Conservation (phyloP, 78 protist genomes). For the Isochrysis galbana region DNA sequence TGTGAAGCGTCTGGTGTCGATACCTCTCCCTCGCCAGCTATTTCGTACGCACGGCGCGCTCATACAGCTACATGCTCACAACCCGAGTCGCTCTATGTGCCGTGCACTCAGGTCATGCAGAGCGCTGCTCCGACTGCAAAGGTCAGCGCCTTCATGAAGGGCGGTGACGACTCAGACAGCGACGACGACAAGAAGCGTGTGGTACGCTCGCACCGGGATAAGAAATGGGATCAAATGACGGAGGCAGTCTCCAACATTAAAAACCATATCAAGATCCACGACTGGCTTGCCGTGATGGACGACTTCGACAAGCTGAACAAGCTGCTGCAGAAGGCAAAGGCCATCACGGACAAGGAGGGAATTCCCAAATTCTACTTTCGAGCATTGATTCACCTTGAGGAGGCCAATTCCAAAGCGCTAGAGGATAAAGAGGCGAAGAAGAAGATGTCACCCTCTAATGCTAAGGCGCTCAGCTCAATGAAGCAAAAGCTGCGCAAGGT, state of each 20-base stretch:
- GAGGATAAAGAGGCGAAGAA: not conserved
- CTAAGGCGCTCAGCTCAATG: slow-evolving; percentile 10
- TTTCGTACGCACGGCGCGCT: not conserved
- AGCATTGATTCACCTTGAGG: not conserved
- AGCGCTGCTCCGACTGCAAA: not conserved
- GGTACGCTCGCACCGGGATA: not conserved
- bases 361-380: not conserved
- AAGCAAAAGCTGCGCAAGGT: not conserved
- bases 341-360: not conserved
- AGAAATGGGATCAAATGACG: not conserved
- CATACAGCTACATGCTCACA: too few relatives aligned
- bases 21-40: not conserved
- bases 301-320: not conserved
- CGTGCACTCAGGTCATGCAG: too few relatives aligned
- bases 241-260: not conserved
- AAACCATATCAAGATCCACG: not conserved
- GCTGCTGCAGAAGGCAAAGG: not conserved
- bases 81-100: too few relatives aligned
- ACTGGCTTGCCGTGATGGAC: not conserved
- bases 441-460: not conserved
- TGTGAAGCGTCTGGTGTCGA: not conserved
- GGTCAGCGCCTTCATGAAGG: not conserved
- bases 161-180: not conserved
- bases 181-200: slow-evolving; percentile 7
- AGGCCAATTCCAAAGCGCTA: not conserved